Evolutionary conservation across 139 green algal species (phyloP), one percentile per base, ranked within the genome.

Genomic region (Coelastrella sp.): DNA sequence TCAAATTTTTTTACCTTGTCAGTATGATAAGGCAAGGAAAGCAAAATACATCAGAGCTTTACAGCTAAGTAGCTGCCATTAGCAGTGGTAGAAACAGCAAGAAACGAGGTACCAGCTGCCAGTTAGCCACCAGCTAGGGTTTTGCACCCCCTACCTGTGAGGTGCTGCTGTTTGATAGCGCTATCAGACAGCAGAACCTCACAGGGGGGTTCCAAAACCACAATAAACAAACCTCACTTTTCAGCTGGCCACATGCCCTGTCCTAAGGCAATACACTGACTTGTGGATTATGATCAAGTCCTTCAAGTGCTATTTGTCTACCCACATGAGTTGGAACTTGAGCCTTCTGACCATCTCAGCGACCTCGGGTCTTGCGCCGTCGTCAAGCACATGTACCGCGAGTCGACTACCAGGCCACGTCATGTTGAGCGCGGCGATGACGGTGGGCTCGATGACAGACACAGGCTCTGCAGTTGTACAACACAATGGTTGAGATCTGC

Each of bases 341-440:
- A 89, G 84, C 20, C 84, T 27, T 8, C 35, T 80, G 25, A 89
- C 35, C 84, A 89, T 81, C 7, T 58, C 66, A 8, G 25, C 27
- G 7, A 89, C 63, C 27, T 79, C 84, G 6, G 65, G 35, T 14
- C 68, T 20, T 49, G 20, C 20, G 6, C 84, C 84, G 49, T 89
- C 84, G 8, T 89, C 84, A 66, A 89, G 35, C 49, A 89, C 84
- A 14, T 89, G 66, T 0, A 89, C 68, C 0, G 6, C 59, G 61
- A 89, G 59, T 6, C 65, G 24, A 49, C 49, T 59, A 11, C 84
- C 84, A 0, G 84, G 84, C 61, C 78, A 89, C 25, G 78, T 89
- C 25, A 89, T 61, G 65, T 82, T 89, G 8, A 89, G 60, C 0
- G 82, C 82, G 10, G 82, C 82, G n/a, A 87, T 87, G 17, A 78